These are phyloP conservation scores for Chalciporus piperatus DNA, from an alignment of 768 basidiomycete genomes.

Conservation along the genomic window DNA sequence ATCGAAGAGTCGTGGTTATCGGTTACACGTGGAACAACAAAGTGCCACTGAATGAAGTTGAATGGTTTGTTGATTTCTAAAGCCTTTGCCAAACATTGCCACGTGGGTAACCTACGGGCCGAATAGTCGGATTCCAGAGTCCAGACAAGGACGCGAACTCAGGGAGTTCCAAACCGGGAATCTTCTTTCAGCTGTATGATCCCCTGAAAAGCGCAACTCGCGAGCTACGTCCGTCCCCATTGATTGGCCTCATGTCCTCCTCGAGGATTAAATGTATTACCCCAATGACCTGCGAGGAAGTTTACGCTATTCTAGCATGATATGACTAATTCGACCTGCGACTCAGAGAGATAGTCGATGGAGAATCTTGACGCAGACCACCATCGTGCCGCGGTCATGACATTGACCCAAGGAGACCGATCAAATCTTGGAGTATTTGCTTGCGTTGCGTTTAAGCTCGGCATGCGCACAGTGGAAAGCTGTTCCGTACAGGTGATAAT, in stretches of 20 bases:
- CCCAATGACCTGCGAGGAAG: slow-evolving; percentile 5
- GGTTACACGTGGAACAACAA: not conserved
- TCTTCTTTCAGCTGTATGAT: not conserved
- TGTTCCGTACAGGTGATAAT: too few relatives aligned
- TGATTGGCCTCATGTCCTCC: slow-evolving; percentile 19
- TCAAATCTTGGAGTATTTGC: not conserved
- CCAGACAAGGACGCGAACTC: not conserved
- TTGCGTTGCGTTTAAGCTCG: too few relatives aligned
- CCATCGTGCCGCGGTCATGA: not conserved
- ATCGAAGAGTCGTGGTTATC: not conserved
- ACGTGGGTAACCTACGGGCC: slow-evolving; percentile 9
- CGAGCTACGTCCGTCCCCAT: slow-evolving; percentile 7
- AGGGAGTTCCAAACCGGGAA: not conserved
- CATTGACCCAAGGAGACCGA: not conserved
- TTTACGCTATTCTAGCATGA: slow-evolving; percentile 13
- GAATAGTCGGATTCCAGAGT: too few relatives aligned
- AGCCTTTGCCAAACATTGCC: slow-evolving; percentile 25
- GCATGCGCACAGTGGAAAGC: too few relatives aligned
- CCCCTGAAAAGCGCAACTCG: slow-evolving; percentile 1
- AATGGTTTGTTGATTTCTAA: slow-evolving; percentile 18
- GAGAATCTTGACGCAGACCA: not conserved
- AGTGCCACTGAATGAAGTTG: not conserved
- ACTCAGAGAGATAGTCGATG: not conserved
- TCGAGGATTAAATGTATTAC: slow-evolving; percentile 21
- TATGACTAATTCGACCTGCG: slow-evolving; percentile 5